A percentile compares a stretch with the other conserved stretches of the same genome.
Conservation (phyloP, 2,329 filamentous ascomycete genomes). For the Thelonectria rubi region DNA sequence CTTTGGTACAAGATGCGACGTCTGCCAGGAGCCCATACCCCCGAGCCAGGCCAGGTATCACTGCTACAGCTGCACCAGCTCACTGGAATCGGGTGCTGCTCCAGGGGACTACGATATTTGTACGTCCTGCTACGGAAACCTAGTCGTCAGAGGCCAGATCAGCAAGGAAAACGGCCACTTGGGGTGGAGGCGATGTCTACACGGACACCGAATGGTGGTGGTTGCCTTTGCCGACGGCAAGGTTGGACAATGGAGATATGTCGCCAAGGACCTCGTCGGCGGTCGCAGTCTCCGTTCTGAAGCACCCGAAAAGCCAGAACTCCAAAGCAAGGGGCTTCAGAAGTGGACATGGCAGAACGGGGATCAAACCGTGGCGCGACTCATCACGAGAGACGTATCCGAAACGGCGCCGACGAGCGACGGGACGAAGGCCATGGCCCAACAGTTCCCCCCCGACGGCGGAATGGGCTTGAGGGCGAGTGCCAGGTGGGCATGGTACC, state of each 20-base stretch:
- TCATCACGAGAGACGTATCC: constrained; percentile 62
- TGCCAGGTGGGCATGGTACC: constrained; percentile 83
- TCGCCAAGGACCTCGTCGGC: constrained; percentile 79
- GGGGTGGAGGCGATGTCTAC: constrained; percentile 85
- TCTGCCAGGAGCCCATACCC: constrained; percentile 78
- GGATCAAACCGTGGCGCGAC: constrained; percentile 52
- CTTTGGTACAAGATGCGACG: constrained; percentile 80
- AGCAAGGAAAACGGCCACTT: constrained; percentile 77
- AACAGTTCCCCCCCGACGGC: constrained; percentile 76
- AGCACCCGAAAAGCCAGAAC: constrained; percentile 51
- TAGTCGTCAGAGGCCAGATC: constrained; percentile 71
- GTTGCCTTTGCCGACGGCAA: constrained; percentile 77
- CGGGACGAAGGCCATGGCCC: constrained; percentile 40
- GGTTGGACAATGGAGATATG: constrained; percentile 72
- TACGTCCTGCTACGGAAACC: constrained; percentile 75
- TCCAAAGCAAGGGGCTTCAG: constrained; percentile 50
- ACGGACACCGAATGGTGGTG: constrained; percentile 85
- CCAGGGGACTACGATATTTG: constrained; percentile 90
- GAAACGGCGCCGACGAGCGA: constrained; percentile 51
- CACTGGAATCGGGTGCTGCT: constrained; percentile 55
- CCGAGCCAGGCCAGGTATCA: constrained; percentile 78
- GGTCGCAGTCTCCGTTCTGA: constrained; percentile 75
- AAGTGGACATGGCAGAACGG: constrained; percentile 63
- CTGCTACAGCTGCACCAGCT: constrained; percentile 76
- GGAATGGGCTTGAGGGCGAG: constrained; percentile 71